Percentiles rank a stretch among this genome's conserved stretches.
Evolutionary conservation across 23 red algal genomes (phyloP).

Genomic region (Gracilaria gracilis): DNA sequence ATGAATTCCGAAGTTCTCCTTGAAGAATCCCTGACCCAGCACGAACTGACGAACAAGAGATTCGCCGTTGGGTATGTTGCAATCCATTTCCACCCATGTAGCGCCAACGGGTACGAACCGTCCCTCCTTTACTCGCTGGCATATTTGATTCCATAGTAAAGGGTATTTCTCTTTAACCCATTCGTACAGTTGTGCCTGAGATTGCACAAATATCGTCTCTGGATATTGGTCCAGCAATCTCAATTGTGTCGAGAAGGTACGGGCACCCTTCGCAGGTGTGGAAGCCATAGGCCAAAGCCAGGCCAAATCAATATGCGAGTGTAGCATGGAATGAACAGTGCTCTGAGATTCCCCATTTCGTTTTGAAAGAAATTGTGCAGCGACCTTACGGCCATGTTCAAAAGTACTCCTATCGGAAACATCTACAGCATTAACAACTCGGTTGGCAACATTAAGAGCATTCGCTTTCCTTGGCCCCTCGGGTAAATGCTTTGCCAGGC

Average conservation of each 20-base stretch:
- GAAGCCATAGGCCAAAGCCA: constrained; percentile 87
- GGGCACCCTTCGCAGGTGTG: constrained; percentile 76
- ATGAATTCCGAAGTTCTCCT: constrained; percentile 53
- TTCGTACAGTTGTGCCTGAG: constrained; percentile 81
- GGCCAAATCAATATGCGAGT: constrained; percentile 88
- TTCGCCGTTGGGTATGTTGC: constrained; percentile 80
- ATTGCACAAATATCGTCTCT: constrained; percentile 70
- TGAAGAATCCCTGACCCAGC: constrained; percentile 82
- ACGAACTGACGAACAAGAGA: constrained; percentile 79
- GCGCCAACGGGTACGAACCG: constrained; percentile 71
- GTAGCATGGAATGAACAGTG: constrained; percentile 62
- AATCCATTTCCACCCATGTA: constrained; percentile 94
- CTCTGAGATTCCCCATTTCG: constrained; percentile 37
- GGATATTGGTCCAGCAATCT: constrained; percentile 71
- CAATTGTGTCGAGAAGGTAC: constrained; percentile 81
- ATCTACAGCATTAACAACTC: constrained; percentile 77
- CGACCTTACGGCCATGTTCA: constrained; percentile 30
- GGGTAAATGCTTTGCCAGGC: constrained; percentile 57
- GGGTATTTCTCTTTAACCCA: constrained; percentile 83
- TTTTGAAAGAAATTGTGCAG: constrained; percentile 55
- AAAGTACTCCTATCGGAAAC: constrained; percentile 50
- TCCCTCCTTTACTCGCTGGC: constrained; percentile 35
- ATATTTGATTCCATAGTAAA: constrained; percentile 59
- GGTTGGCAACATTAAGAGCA: constrained; percentile 72
- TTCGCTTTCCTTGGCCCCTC: constrained; percentile 56